Evolutionary conservation across 2,329 filamentous ascomycete species (phyloP), one percentile per base, ranked within the genome.

Genomic region (Daldinia sp.): DNA sequence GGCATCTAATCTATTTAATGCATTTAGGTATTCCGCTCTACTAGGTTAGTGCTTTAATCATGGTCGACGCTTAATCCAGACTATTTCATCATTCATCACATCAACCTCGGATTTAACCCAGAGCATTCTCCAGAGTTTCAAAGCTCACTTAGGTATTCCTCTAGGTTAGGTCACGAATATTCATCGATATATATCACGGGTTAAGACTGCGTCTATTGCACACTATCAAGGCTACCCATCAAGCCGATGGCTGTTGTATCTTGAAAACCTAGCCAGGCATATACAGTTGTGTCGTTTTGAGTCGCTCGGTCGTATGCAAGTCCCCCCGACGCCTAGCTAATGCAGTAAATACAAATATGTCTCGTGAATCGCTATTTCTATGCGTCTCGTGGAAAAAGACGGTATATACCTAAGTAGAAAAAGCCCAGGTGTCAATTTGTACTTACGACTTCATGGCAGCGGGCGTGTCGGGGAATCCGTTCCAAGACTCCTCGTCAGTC

Each of bases 381-480:
- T 37, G 35, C 30, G 37, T 49, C 32, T 29, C 17, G 41, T 37
- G 15, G n/a, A 41, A 49, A 34, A 21, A 15, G 19, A 34, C n/a
- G 11, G 9, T 43, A 21, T 41, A 49, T 19, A 29, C 9, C 19
- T 6, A 17, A 13, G 37, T 17, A 17, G 27, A 11, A 13, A 37
- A 11, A 13, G 37, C 8, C 30, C 45, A 10, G 17, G 49, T 17
- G 4, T 9, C 13, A 15, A 37, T 17, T 32, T 54, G 27, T 32
- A 23, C 9, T 27, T 53, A 55, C 21, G 47, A 7, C 34, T 63
- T 69, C 25, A 35, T n/a, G 8, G 21, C 19, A 35, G 51, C 47
- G 29, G 57, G 53, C 3, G 55, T 29, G 64, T 80, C 77, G 19
- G 78, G 71, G 55, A 80, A 80, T 3, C 77, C 79, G 54, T 79